Percentiles rank a stretch among this genome's conserved stretches.
phyloP scores from a whole-genome alignment of 164 flowering plant species.

The Tinospora cordifolia region DNA sequence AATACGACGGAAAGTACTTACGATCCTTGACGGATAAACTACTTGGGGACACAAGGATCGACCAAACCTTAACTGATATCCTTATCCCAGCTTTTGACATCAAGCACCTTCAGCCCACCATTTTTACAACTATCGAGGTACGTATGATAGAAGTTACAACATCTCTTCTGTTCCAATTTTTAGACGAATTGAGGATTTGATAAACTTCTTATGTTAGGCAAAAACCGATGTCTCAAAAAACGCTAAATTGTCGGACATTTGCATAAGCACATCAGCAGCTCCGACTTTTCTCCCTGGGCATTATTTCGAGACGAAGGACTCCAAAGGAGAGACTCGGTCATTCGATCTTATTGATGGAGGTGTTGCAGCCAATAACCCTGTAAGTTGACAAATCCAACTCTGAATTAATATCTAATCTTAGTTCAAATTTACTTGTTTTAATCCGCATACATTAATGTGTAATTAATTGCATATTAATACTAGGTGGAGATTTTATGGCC shows the following conservation, averaged over 20 bases:
- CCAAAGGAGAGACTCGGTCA: not conserved
- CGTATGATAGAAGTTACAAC: not conserved
- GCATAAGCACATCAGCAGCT: constrained; percentile 10
- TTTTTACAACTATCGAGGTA: not conserved
- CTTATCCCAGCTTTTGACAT: constrained; percentile 7
- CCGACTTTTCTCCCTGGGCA: constrained; percentile 9
- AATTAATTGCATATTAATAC: no score
- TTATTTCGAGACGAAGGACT: constrained; percentile 5
- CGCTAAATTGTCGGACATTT: constrained; percentile 6
- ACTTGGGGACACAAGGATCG: not conserved
- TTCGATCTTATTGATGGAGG: constrained; percentile 6
- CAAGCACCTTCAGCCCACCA: constrained; percentile 10
- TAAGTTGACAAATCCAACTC: not conserved
- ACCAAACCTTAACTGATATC: not conserved
- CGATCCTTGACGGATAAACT: not conserved
- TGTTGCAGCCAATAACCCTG: not conserved
- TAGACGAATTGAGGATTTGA: not conserved
- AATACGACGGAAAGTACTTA: constrained; percentile 5
- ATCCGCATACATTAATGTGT: no score
- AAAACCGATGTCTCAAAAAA: not conserved
- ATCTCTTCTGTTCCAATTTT: not conserved
- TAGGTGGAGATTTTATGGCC: no score
- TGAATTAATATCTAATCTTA: no score
- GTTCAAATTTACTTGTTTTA: no score
- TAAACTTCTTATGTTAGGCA: not conserved